Conservation (phyloP, 1,284 basidiomycete genomes). For the Boletus hoseneyae region DNA sequence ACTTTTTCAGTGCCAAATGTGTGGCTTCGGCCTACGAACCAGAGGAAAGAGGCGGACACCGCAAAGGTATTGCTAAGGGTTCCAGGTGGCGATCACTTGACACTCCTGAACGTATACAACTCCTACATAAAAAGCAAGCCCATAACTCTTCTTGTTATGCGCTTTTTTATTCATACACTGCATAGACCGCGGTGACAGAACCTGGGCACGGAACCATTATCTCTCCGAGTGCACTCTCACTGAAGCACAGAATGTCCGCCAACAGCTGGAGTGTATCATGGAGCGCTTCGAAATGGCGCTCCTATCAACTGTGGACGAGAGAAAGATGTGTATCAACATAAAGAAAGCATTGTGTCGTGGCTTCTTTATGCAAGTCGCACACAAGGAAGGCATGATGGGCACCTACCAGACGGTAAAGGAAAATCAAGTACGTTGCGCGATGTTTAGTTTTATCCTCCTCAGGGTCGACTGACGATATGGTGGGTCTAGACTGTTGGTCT, state of each 20-base stretch:
- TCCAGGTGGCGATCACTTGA: slow-evolving; percentile 95
- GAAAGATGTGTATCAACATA: slow-evolving; percentile 82
- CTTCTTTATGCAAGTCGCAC: slow-evolving; percentile 99
- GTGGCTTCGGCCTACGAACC: slow-evolving; percentile 88
- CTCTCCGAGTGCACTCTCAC: slow-evolving; percentile 80
- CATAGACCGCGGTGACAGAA: slow-evolving; percentile 69
- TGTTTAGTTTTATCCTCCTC: too few relatives aligned
- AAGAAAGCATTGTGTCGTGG: slow-evolving; percentile 87
- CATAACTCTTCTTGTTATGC: background rate
- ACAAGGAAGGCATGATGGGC: slow-evolving; percentile 84
- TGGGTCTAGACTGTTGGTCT: slow-evolving; percentile 73
- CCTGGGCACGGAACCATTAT: slow-evolving; percentile 95
- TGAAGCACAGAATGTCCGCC: slow-evolving; percentile 95
- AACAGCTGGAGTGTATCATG: slow-evolving; percentile 90
- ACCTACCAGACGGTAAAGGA: slow-evolving; percentile 91
- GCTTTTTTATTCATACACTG: slow-evolving; percentile 2
- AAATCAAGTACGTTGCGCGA: slow-evolving; percentile 58
- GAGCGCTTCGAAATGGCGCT: slow-evolving; percentile 87
- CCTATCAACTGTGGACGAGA: slow-evolving; percentile 76
- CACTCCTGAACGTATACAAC: slow-evolving; percentile 94
- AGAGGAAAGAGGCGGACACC: slow-evolving; percentile 86
- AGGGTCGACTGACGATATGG: too few relatives aligned
- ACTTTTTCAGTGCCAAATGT: slow-evolving; percentile 77
- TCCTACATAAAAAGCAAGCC: slow-evolving; percentile 78
- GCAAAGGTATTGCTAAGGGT: slow-evolving; percentile 89